phyloP scores from a whole-genome alignment of 192 early-diverging fungal genomes.

The Rhizophlyctis rosea region DNA sequence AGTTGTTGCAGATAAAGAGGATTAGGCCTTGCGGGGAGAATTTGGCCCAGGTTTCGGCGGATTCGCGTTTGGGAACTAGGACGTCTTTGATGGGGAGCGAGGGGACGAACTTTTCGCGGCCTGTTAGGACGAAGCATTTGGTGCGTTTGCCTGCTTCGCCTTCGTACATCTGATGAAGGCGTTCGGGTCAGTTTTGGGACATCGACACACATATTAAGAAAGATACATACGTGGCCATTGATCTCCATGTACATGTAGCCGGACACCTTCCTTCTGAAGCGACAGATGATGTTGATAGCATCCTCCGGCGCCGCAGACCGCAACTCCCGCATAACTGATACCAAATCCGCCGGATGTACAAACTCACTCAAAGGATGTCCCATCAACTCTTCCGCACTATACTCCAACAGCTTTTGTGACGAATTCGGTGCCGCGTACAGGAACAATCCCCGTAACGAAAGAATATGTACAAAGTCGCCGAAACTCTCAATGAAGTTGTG shows the following conservation, averaged over 20 bases:
- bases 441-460: slow-evolving; percentile 66
- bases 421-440: slow-evolving; percentile 53
- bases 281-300: slow-evolving; percentile 57
- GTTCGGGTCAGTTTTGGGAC: neutral
- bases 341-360: slow-evolving; percentile 64
- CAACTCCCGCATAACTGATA: slow-evolving; percentile 66
- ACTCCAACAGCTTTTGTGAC: slow-evolving; percentile 49
- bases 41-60: slow-evolving; percentile 59
- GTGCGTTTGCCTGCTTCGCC: slow-evolving; percentile 53
- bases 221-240: slow-evolving; percentile 48
- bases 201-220: neutral
- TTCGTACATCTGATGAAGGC: slow-evolving; percentile 45
- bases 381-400: slow-evolving; percentile 52
- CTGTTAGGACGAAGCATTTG: slow-evolving; percentile 66
- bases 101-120: slow-evolving; percentile 48
- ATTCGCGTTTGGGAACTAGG: slow-evolving; percentile 27
- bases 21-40: slow-evolving; percentile 55
- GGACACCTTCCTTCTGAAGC: slow-evolving; percentile 52
- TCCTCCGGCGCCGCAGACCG: slow-evolving; percentile 46
- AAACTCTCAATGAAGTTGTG: slow-evolving; percentile 46
- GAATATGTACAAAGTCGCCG: slow-evolving; percentile 63
- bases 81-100: slow-evolving; percentile 32
- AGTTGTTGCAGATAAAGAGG: slow-evolving; percentile 28
- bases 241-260: slow-evolving; percentile 68
- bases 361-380: slow-evolving; percentile 55